Percentiles rank a stretch among this genome's conserved stretches.
Conservation (phyloP, 441 rosid species). For the Breynia disticha region DNA sequence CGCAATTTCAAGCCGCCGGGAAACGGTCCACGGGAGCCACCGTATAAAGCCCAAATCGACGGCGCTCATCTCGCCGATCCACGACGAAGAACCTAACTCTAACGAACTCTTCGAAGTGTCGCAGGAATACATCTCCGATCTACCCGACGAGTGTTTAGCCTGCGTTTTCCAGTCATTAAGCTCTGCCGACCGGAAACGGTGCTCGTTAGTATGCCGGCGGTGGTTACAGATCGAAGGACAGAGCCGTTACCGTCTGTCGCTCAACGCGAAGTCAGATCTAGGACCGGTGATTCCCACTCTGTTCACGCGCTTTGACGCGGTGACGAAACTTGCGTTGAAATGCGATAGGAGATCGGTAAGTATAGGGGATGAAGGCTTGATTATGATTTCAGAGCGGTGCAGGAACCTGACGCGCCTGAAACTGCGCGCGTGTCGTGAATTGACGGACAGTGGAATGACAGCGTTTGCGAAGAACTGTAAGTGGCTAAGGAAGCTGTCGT, state of each 20-base stretch:
- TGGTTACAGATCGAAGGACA: constrained; percentile 73
- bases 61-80: constrained; percentile 30
- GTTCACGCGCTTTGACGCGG: constrained; percentile 73
- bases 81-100: constrained; percentile 17
- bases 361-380: constrained; percentile 60
- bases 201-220: constrained; percentile 62
- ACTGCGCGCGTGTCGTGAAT: constrained; percentile 69
- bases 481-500: constrained; percentile 62
- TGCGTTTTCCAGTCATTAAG: constrained; percentile 57
- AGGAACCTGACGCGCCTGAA: constrained; percentile 61
- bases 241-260: constrained; percentile 75
- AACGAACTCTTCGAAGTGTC: constrained; percentile 11
- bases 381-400: constrained; percentile 48
- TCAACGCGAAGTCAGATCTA: constrained; percentile 64
- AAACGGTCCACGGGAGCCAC: constrained; percentile 20
- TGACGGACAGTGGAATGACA: constrained; percentile 62
- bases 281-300: constrained; percentile 32
- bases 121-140: constrained; percentile 42
- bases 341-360: constrained; percentile 70
- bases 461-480: constrained; percentile 62
- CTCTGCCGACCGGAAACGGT: constrained; percentile 48
- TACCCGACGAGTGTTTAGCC: constrained; percentile 84
- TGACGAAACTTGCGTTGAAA: constrained; percentile 73
- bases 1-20: constrained; percentile 27
- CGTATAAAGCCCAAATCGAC: constrained; percentile 26